Evolutionary conservation across 2,329 filamentous ascomycete species (phyloP).

Genomic region (Aspergillus fijiensis): DNA sequence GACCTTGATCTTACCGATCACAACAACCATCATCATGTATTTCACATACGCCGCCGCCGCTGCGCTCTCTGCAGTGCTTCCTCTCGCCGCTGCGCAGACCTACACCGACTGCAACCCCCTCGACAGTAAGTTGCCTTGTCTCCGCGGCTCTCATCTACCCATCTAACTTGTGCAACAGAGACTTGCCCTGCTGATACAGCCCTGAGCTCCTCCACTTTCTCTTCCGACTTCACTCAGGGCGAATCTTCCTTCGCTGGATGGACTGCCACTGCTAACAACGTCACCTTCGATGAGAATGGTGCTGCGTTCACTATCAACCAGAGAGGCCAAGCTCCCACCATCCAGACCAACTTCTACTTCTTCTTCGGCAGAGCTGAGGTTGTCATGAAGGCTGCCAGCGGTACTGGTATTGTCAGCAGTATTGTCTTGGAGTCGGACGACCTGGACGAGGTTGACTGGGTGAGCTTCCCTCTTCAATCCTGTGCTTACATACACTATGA

Average conservation of each 20-base stretch:
- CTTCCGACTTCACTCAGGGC: constrained; percentile 49
- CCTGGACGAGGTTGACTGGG: constrained; percentile 95
- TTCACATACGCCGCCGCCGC: constrained; percentile 31
- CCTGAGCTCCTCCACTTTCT: constrained; percentile 50
- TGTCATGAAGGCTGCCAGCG: constrained; percentile 79
- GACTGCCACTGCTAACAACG: constrained; percentile 64
- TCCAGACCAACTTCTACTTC: constrained; percentile 90
- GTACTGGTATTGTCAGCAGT: constrained; percentile 87
- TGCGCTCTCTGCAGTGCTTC: constrained; percentile 33
- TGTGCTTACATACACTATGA: constrained; percentile 37
- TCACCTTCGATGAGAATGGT: constrained; percentile 69
- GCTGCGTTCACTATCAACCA: constrained; percentile 75
- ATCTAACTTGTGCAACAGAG: constrained; percentile 27
- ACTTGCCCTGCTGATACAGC: constrained; percentile 69
- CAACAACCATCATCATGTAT: constrained; percentile 27
- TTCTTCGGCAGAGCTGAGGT: constrained; percentile 94
- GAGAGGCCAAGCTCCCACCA: constrained; percentile 79
- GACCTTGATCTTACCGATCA: neutral
- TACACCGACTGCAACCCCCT: constrained; percentile 72
- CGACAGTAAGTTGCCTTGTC: constrained; percentile 22
- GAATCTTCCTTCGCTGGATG: constrained; percentile 57
- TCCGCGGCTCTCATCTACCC: neutral
- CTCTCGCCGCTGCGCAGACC: constrained; percentile 63
- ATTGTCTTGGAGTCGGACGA: constrained; percentile 89
- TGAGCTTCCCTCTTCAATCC: constrained; percentile 54